Percentiles rank a stretch among this genome's conserved stretches.
phyloP scores from a whole-genome alignment of 441 rosid genomes.

The Brassica balearica region DNA sequence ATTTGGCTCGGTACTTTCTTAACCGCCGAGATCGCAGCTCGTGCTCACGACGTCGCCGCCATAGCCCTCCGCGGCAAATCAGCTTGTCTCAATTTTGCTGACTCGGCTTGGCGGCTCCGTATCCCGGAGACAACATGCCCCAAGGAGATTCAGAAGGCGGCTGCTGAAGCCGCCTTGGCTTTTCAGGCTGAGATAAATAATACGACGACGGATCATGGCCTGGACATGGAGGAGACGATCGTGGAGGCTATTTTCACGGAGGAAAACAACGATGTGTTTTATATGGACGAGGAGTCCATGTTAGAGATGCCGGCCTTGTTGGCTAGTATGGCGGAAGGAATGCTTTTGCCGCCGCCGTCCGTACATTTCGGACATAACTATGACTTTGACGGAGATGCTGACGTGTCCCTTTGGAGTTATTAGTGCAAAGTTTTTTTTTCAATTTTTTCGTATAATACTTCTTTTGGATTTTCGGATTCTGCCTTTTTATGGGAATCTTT shows the following conservation, averaged over 20 bases:
- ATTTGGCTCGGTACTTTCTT: conserved; percentile 78
- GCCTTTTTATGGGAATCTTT: neutral
- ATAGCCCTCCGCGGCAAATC: conserved; percentile 60
- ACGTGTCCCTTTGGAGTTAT: conserved; percentile 40
- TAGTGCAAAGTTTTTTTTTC: neutral
- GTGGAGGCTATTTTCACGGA: conserved; percentile 13
- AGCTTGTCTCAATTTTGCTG: conserved; percentile 64
- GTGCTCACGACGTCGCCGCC: conserved; percentile 74
- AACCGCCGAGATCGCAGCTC: conserved; percentile 61
- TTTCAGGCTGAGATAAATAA: conserved; percentile 25
- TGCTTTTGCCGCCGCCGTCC: conserved; percentile 40
- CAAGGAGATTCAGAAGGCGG: conserved; percentile 55
- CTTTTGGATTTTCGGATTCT: neutral
- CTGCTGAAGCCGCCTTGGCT: conserved; percentile 46
- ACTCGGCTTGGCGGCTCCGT: conserved; percentile 45
- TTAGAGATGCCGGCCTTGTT: conserved; percentile 34
- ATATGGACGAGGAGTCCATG: conserved; percentile 34
- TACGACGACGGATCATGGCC: conserved; percentile 17
- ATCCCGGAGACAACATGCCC: conserved; percentile 45
- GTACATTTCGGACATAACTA: conserved; percentile 26
- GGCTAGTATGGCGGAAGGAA: conserved; percentile 43
- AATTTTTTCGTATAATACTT: conserved; percentile 9
- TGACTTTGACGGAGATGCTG: conserved; percentile 29
- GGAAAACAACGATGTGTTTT: conserved; percentile 7
- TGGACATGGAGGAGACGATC: conserved; percentile 19